These are phyloP conservation scores for Aurifilum marmelostoma DNA, from an alignment of 2,329 filamentous ascomycete species.

Conservation along the genomic window DNA sequence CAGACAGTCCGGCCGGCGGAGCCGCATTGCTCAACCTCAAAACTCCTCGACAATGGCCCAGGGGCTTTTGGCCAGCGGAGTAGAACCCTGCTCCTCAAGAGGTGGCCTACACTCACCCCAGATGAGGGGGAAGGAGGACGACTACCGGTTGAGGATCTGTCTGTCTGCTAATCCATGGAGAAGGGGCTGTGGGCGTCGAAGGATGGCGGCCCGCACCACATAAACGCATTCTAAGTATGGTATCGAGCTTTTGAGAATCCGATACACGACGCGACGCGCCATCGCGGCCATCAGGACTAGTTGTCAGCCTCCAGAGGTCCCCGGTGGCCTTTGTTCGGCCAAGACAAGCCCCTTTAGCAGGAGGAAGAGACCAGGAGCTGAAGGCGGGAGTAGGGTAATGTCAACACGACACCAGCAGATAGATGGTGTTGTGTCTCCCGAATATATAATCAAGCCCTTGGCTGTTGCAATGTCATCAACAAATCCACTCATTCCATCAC, in stretches of 20 bases:
- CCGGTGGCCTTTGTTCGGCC: not conserved
- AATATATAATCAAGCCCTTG: constrained; percentile 12
- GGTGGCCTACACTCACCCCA: not conserved
- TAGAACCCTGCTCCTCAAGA: not conserved
- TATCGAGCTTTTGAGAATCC: too few species aligned
- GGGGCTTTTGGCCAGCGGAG: not conserved
- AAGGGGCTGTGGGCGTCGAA: constrained; percentile 9
- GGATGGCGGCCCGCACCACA: constrained; percentile 3
- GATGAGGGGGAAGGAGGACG: not conserved
- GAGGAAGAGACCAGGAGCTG: not conserved
- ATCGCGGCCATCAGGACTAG: not conserved
- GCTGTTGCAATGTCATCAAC: not conserved
- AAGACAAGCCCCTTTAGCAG: not conserved
- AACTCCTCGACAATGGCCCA: not conserved
- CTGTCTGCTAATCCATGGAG: constrained; percentile 1
- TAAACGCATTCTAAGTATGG: not conserved
- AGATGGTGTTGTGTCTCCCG: not conserved
- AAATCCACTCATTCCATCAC: constrained; percentile 1
- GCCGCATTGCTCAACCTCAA: not conserved
- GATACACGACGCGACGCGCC: not conserved
- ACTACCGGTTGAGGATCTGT: not conserved
- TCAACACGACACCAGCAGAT: too few species aligned
- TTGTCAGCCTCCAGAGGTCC: not conserved
- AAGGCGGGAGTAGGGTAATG: not conserved
- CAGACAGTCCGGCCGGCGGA: not conserved